Evolutionary conservation across 2,329 filamentous ascomycete genomes (phyloP), one percentile per base, ranked within the genome.

Genomic region (Diaporthe helianthi): DNA sequence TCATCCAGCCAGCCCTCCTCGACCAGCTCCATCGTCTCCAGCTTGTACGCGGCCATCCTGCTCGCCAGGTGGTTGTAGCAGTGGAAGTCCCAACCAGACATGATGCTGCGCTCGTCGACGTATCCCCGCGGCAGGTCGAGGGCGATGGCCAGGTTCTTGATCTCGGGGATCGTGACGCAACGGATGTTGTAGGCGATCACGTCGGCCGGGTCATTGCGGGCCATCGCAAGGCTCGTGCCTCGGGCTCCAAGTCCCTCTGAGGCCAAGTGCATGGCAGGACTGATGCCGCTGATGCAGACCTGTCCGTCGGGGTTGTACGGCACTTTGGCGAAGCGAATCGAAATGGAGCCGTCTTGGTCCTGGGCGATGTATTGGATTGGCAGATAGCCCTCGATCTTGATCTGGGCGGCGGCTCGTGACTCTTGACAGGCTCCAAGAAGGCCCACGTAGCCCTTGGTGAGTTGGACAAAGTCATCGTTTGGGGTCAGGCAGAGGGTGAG

Each of bases 131-230:
- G 17, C 36, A 5, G 9, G 15, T 46, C 24, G 17, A 60, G 38
- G 22, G 55, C 15, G 24, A 60, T 46, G 10, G 38, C n/a, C 24
- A 60, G 19, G 24, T 60, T 13, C 10, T 60, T 60, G 38, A 46
- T n/a, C 12, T 31, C 26, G 4, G 38, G 9, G 4, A 60, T 4
- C 5, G 55, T 9, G 4, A 6, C 4, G 24, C 55, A 60, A 13
- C 17, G 10, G 38, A 60, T 46, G 38, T 4, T 6, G 1, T 53
- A 1, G 12, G 51, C 51, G 6, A 53, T 9, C 9, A 1, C 0
- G 7, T 26, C 13, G 5, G 33, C 13, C 12, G 0, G 4, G n/a
- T 3, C 13, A 1, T 6, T 3, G 13, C 4, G 8, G 12, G 13
- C 7, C 12, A 3, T 8, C n/a, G 2, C 33, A 8, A 41, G 4